These are phyloP conservation scores for Fusarium coicis DNA, from an alignment of 2,329 filamentous ascomycete genomes.

Conservation along the genomic window DNA sequence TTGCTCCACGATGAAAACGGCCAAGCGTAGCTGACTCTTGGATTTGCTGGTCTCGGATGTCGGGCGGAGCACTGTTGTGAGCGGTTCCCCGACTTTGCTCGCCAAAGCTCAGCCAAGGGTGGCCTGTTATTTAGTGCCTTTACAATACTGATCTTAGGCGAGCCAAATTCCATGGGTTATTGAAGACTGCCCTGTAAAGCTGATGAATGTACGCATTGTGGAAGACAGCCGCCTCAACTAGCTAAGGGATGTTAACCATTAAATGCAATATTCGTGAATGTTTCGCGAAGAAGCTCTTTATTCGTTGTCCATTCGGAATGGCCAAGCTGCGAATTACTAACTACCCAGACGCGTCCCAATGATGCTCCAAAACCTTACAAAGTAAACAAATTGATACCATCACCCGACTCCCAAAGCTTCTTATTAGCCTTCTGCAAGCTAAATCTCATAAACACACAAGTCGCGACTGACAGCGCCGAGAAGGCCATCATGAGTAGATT, in stretches of 20 bases:
- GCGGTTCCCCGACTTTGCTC: not conserved
- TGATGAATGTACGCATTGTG: accelerated
- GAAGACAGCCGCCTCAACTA: not conserved
- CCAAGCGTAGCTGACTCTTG: not conserved
- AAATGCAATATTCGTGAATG: not conserved
- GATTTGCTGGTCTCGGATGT: not conserved
- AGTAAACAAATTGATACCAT: too few relatives aligned
- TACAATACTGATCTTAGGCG: accelerated
- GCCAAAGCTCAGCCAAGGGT: not conserved
- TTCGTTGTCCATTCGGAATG: accelerated
- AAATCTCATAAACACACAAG: not conserved
- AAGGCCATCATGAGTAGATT: conserved; percentile 40
- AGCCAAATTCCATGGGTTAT: not conserved
- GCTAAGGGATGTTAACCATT: too few relatives aligned
- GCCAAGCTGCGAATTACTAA: accelerated
- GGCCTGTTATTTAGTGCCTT: too few relatives aligned
- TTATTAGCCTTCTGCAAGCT: too few relatives aligned
- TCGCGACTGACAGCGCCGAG: not conserved
- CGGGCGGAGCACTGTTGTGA: not conserved
- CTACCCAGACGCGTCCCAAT: too few relatives aligned
- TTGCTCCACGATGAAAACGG: not conserved
- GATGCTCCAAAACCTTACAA: too few relatives aligned
- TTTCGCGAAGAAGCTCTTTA: not conserved
- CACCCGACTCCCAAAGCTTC: too few relatives aligned
- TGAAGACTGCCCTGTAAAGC: not conserved